phyloP scores from a whole-genome alignment of 2,329 filamentous ascomycete species.

The Claviceps purpurea region DNA sequence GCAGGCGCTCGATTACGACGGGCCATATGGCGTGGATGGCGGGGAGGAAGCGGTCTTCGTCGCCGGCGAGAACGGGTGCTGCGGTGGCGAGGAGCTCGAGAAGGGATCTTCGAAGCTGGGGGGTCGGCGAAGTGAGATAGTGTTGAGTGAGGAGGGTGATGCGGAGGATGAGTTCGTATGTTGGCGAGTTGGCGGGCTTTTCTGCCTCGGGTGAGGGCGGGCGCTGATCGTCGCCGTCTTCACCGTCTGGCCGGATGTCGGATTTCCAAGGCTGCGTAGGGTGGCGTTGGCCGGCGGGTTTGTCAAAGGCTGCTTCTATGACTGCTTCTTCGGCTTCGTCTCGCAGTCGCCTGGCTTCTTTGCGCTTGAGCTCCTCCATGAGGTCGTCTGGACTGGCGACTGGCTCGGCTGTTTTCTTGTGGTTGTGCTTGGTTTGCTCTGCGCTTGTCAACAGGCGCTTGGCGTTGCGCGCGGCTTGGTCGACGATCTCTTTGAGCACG shows the following conservation, averaged over 20 bases:
- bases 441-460: conserved; percentile 32
- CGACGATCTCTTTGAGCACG: conserved; percentile 69
- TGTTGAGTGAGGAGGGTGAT: conserved; percentile 79
- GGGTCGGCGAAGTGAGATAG: conserved; percentile 75
- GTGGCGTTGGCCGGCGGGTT: conserved; percentile 17
- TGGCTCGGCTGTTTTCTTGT: conserved; percentile 25
- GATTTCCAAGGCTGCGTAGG: conserved; percentile 24
- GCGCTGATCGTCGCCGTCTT: conserved; percentile 18
- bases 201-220: conserved; percentile 25
- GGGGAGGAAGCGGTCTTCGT: conserved; percentile 77
- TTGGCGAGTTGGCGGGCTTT: conserved; percentile 57
- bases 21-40: conserved; percentile 88
- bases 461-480: conserved; percentile 57
- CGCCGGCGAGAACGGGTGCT: conserved; percentile 54
- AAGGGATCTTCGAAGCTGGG: conserved; percentile 63
- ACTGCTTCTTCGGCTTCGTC: conserved; percentile 21
- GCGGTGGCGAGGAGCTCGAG: conserved; percentile 65
- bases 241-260: conserved; percentile 16
- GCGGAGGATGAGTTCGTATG: conserved; percentile 66
- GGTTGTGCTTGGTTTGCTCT: conserved; percentile 22
- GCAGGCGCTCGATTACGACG: conserved; percentile 54
- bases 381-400: conserved; percentile 30
- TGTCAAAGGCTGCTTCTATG: conserved; percentile 3
- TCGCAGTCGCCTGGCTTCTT: conserved; percentile 18
- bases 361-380: conserved; percentile 49